Evolutionary conservation across 2,329 filamentous ascomycete species (phyloP), one percentile per base, ranked within the genome.

Genomic region (Boeremia lycopersici): DNA sequence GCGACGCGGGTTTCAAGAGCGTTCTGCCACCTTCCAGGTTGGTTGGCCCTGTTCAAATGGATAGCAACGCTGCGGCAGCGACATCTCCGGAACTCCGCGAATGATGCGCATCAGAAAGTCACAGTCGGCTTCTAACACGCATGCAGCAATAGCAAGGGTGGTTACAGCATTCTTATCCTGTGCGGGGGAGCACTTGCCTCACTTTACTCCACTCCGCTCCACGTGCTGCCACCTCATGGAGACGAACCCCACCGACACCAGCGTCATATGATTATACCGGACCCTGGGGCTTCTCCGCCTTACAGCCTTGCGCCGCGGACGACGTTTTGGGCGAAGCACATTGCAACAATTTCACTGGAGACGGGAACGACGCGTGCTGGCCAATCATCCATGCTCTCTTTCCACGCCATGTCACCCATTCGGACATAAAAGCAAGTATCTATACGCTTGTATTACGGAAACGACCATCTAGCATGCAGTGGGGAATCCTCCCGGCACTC

Each of bases 401-500:
- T 10, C 26, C 38, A 34, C 10, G 34, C 28, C 28, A 13, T 41
- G 9, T 11, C 29, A 40, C 35, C 30, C 41, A 35, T 46, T 26
- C 40, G 31, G 12, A 39, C 45, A 36, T 39, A 55, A 49, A 49
- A 49, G 29, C 45, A 45, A 55, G 34, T 13, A 31, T 6, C 3
- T 34, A 44, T 28, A 26, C 46, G 34, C 45, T 35, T 29, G 25
- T 46, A 41, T 46, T 47, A 49, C 40, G 26, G 2, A 9, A 17
- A 38, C 15, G 35, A 47, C 35, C 7, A n/a, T 44, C 23, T 19
- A 15, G 34, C 9, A 8, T 42, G 52, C 40, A 41, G 8, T 12
- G 6, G 45, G 52, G 35, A 45, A 30, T 45, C 40, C 52, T 49
- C 33, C 46, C 52, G 52, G 25, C 17, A 28, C 35, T 33, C 28